Percentiles rank a stretch among this genome's conserved stretches.
These are phyloP conservation scores for Wickerhamomyces sp. DNA, from an alignment of 1,139 yeast species.

Conservation along the genomic window DNA sequence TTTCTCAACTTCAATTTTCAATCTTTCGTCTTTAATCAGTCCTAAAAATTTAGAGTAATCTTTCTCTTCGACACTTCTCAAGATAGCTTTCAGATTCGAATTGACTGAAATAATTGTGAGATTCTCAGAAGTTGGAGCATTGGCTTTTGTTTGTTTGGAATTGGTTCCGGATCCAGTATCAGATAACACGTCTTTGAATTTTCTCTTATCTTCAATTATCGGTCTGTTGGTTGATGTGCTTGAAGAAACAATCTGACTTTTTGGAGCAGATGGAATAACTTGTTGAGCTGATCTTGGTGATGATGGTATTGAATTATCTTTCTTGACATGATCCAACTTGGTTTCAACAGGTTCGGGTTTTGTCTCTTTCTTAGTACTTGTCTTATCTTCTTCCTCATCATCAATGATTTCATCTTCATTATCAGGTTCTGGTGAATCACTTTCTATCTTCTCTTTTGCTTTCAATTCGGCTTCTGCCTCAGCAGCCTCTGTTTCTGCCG, in stretches of 20 bases:
- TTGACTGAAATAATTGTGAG: neutral
- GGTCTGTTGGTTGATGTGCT: too few relatives aligned
- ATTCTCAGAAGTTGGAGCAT: neutral
- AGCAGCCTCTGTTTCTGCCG: slow-evolving; percentile 6
- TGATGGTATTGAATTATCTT: too few relatives aligned
- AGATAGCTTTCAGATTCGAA: neutral
- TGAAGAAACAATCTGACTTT: neutral
- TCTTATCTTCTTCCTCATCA: slow-evolving; percentile 2
- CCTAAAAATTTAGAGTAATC: neutral
- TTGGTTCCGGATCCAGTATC: neutral
- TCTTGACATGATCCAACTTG: too few relatives aligned
- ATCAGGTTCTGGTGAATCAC: slow-evolving; percentile 4
- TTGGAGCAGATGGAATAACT: slow-evolving; percentile 1
- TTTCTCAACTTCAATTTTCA: too few relatives aligned
- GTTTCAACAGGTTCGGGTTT: neutral
- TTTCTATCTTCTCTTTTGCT: slow-evolving; percentile 13
- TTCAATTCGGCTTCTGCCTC: slow-evolving; percentile 6
- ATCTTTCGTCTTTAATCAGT: too few relatives aligned
- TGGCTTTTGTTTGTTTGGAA: neutral
- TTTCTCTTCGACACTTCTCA: neutral
- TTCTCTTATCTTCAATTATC: neutral
- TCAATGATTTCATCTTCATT: neutral
- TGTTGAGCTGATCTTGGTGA: too few relatives aligned
- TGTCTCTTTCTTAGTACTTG: neutral
- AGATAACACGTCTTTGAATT: slow-evolving; percentile 3